Evolutionary conservation across 2,329 filamentous ascomycete genomes (phyloP).

Genomic region (Stemphylium beticola): DNA sequence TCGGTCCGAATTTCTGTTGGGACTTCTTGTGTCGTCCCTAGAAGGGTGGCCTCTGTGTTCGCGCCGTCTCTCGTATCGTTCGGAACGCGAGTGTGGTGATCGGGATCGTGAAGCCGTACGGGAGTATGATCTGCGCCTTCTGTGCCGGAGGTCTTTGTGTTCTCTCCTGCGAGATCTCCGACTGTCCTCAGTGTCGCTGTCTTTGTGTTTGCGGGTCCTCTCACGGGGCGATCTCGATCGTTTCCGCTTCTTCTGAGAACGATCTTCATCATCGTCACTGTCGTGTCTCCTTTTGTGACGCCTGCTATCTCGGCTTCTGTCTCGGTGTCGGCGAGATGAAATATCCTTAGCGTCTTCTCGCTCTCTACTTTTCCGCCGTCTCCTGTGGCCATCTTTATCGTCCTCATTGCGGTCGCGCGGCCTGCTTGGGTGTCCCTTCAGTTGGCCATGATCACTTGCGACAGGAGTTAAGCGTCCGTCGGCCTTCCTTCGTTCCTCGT

Average conservation of each 20-base stretch:
- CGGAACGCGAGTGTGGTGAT: slow-evolving; percentile 25
- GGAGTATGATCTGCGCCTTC: slow-evolving; percentile 25
- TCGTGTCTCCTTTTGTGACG: slow-evolving; percentile 23
- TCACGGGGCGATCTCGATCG: slow-evolving; percentile 25
- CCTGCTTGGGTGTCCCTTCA: slow-evolving; percentile 23
- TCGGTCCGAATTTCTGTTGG: neutral
- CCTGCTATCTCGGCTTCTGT: slow-evolving; percentile 19
- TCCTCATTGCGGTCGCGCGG: slow-evolving; percentile 18
- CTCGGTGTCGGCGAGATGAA: slow-evolving; percentile 12
- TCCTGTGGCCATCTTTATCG: slow-evolving; percentile 20
- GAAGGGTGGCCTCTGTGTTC: slow-evolving; percentile 21
- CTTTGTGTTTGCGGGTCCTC: slow-evolving; percentile 4
- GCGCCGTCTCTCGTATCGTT: slow-evolving; percentile 16
- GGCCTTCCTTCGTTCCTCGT: slow-evolving; percentile 22
- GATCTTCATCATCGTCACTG: slow-evolving; percentile 21
- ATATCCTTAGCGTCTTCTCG: slow-evolving; percentile 2
- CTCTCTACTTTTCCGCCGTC: slow-evolving; percentile 15
- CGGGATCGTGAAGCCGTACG: slow-evolving; percentile 25
- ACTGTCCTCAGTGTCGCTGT: slow-evolving; percentile 18
- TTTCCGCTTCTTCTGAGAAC: slow-evolving; percentile 19
- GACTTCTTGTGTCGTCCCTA: neutral
- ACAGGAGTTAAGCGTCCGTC: slow-evolving; percentile 33
- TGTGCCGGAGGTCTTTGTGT: slow-evolving; percentile 13
- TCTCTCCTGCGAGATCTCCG: slow-evolving; percentile 15
- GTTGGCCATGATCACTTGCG: slow-evolving; percentile 21